Conservation (phyloP, 2,329 filamentous ascomycete genomes). For the Chaetomiaceae sp. region DNA sequence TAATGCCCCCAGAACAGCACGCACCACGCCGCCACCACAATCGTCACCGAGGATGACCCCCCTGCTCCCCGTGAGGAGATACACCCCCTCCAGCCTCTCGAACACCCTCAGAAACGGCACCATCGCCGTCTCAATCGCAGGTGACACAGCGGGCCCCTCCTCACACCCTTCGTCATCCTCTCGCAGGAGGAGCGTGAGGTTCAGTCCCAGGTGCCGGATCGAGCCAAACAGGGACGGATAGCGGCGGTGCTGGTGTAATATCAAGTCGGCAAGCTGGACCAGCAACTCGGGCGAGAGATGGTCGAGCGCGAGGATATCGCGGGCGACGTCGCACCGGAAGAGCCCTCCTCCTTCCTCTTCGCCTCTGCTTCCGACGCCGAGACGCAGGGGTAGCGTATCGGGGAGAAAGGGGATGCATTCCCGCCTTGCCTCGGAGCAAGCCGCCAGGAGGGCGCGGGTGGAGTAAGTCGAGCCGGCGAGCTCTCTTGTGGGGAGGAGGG, state of each 20-base stretch:
- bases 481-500: constrained; percentile 1
- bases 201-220: constrained; percentile 5
- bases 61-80: not conserved
- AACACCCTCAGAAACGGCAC: not conserved
- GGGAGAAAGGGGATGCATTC: constrained; percentile 1
- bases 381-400: constrained; percentile 4
- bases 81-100: not conserved
- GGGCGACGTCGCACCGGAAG: constrained; percentile 8
- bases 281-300: not conserved
- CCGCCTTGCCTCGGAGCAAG: constrained; percentile 6
- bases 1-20: no score
- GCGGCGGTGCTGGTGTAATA: no score
- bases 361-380: no score
- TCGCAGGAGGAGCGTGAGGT: not conserved
- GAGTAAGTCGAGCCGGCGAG: constrained; percentile 4
- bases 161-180: not conserved
- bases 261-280: not conserved
- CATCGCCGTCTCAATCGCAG: not conserved
- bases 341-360: constrained; percentile 1
- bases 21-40: no score
- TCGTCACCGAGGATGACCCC: not conserved
- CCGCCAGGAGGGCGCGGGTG: not conserved
- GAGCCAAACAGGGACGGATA: not conserved
- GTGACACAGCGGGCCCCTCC: not conserved
- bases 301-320: constrained; percentile 11